phyloP scores from a whole-genome alignment of 1,284 basidiomycete species.

The Microbotryomycetes sp. region DNA sequence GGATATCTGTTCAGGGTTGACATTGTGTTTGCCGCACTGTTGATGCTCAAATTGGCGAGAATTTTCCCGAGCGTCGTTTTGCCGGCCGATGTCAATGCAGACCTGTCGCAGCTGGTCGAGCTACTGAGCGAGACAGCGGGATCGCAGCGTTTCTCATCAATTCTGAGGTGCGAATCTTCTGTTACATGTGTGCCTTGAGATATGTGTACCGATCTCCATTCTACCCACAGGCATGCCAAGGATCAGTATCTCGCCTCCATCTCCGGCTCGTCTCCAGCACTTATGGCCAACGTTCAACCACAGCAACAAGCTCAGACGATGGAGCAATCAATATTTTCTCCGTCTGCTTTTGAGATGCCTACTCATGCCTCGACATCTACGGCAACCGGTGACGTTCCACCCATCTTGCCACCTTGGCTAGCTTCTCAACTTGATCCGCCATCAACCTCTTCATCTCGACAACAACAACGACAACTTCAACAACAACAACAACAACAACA shows the following conservation, averaged over 20 bases:
- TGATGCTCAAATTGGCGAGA: constrained; percentile 6
- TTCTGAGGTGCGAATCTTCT: constrained; percentile 2
- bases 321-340: background rate
- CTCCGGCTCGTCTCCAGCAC: background rate
- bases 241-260: background rate
- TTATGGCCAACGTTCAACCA: background rate
- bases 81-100: constrained; percentile 7
- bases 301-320: background rate
- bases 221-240: background rate
- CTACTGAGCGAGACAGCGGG: constrained; percentile 6
- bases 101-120: constrained; percentile 6
- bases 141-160: constrained; percentile 3
- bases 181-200: too few species aligned
- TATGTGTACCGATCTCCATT: too few species aligned
- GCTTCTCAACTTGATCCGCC: background rate
- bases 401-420: background rate
- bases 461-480: background rate
- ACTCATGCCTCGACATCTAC: background rate
- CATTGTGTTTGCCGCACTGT: constrained; percentile 15
- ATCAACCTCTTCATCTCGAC: too few species aligned
- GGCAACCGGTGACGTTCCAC: background rate
- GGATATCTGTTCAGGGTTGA: constrained; percentile 18
- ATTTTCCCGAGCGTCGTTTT: background rate
- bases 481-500: background rate
- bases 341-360: background rate